phyloP scores from a whole-genome alignment of 768 basidiomycete genomes.

The Lentinula aciculospora region DNA sequence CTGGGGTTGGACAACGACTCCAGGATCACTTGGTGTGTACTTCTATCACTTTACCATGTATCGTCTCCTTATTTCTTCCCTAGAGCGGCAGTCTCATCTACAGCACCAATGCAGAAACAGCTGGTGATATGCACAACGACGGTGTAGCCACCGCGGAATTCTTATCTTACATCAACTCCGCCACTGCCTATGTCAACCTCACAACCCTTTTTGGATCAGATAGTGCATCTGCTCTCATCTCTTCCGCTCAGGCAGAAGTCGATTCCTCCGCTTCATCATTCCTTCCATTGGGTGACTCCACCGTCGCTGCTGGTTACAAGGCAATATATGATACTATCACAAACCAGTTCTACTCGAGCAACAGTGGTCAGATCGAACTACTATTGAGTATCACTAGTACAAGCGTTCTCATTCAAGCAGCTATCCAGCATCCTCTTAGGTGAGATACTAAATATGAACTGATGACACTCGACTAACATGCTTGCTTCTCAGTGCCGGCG shows the following conservation, averaged over 20 bases:
- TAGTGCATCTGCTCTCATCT: constrained; percentile 22
- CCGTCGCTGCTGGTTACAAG: constrained; percentile 49
- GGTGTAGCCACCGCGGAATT: constrained; percentile 15
- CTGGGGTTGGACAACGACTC: constrained; percentile 44
- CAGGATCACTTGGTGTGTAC: constrained; percentile 37
- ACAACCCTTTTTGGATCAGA: constrained; percentile 31
- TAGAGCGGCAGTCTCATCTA: constrained; percentile 31
- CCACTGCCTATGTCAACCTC: constrained; percentile 44
- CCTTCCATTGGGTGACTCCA: constrained; percentile 36
- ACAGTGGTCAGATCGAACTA: constrained; percentile 53
- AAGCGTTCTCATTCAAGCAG: constrained; percentile 47
- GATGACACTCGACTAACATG: constrained; percentile 13
- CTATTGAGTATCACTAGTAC: constrained; percentile 35
- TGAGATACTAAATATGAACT: constrained; percentile 4
- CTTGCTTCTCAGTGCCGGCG: constrained; percentile 31
- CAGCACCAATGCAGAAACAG: constrained; percentile 32
- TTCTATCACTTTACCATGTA: background rate
- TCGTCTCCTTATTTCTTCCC: background rate
- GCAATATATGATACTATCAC: constrained; percentile 44
- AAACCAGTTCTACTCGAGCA: constrained; percentile 30
- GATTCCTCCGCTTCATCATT: constrained; percentile 26
- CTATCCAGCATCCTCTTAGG: constrained; percentile 46
- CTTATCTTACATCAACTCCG: constrained; percentile 47
- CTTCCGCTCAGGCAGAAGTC: constrained; percentile 21
- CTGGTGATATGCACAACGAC: constrained; percentile 15